These are phyloP conservation scores for Salix koriyanagi DNA, from an alignment of 345 rosid species.

Conservation along the genomic window DNA sequence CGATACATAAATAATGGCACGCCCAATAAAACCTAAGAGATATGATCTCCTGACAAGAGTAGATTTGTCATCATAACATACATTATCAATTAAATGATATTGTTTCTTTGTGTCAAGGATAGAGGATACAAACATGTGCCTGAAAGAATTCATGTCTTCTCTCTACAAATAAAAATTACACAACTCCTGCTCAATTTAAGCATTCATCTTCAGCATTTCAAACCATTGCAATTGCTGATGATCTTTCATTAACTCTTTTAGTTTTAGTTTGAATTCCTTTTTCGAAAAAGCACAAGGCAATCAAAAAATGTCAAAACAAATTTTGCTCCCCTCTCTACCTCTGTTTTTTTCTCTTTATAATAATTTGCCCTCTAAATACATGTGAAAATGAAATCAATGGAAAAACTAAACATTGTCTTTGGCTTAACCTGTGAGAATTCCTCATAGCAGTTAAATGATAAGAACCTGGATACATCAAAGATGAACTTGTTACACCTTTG, in stretches of 20 bases:
- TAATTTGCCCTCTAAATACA: conserved; percentile 14
- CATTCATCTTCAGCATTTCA: not conserved
- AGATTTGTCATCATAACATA: conserved; percentile 11
- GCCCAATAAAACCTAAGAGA: conserved; percentile 5
- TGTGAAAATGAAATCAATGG: conserved; percentile 1
- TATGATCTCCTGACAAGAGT: not conserved
- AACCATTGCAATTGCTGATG: not conserved
- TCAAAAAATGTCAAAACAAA: conserved; percentile 18
- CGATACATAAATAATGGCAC: conserved; percentile 28
- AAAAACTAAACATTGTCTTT: conserved; percentile 20
- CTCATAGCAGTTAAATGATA: conserved; percentile 15
- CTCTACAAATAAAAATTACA: conserved; percentile 28
- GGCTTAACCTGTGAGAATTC: conserved; percentile 44
- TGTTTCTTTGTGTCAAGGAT: conserved; percentile 1
- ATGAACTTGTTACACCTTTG: conserved; percentile 24
- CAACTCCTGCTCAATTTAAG: conserved; percentile 2
- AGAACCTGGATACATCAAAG: conserved; percentile 25
- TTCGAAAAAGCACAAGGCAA: conserved; percentile 5
- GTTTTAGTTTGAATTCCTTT: conserved; percentile 1
- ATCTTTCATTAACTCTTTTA: conserved; percentile 6
- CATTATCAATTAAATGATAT: not conserved
- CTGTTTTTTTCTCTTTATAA: not conserved
- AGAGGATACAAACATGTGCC: not conserved
- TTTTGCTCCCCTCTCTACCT: not conserved
- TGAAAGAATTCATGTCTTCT: conserved; percentile 15